These are phyloP conservation scores for Fusarium stilboides DNA, from an alignment of 2,329 filamentous ascomycete genomes.

Conservation along the genomic window DNA sequence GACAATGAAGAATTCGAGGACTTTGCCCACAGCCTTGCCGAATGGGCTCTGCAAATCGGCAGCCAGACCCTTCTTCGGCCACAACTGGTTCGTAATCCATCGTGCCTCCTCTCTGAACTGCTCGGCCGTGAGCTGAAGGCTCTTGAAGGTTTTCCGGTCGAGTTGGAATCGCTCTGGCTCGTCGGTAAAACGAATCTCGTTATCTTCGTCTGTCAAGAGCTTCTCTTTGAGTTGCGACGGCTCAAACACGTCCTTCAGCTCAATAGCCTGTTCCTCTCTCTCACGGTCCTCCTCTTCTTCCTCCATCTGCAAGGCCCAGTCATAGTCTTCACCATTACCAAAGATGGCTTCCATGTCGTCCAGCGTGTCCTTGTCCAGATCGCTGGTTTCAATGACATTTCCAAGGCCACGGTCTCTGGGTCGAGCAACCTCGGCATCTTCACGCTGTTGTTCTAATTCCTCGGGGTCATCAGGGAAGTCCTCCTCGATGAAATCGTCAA, in stretches of 20 bases:
- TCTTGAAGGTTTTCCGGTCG: constrained; percentile 88
- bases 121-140: constrained; percentile 84
- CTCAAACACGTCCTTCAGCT: constrained; percentile 98
- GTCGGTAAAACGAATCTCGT: constrained; percentile 88
- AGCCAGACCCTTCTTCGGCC: constrained; percentile 85
- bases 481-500: constrained; percentile 97
- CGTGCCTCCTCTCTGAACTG: constrained; percentile 90
- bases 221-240: constrained; percentile 94
- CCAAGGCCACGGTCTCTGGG: constrained; percentile 80
- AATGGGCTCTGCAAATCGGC: constrained; percentile 85
- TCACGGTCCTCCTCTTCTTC: constrained; percentile 86
- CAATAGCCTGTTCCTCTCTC: constrained; percentile 85
- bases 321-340: constrained; percentile 94
- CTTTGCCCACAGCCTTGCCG: constrained; percentile 88
- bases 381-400: constrained; percentile 82
- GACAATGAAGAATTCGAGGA: constrained; percentile 94
- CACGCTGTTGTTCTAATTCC: constrained; percentile 80
- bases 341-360: constrained; percentile 98
- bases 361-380: constrained; percentile 90
- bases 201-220: constrained; percentile 95
- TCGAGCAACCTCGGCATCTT: constrained; percentile 90
- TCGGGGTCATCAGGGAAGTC: constrained; percentile 92
- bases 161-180: constrained; percentile 96
- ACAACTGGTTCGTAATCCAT: constrained; percentile 93
- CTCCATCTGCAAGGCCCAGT: constrained; percentile 92